phyloP scores from a whole-genome alignment of 176 grass and related monocot genomes.

The Poa pratensis region DNA sequence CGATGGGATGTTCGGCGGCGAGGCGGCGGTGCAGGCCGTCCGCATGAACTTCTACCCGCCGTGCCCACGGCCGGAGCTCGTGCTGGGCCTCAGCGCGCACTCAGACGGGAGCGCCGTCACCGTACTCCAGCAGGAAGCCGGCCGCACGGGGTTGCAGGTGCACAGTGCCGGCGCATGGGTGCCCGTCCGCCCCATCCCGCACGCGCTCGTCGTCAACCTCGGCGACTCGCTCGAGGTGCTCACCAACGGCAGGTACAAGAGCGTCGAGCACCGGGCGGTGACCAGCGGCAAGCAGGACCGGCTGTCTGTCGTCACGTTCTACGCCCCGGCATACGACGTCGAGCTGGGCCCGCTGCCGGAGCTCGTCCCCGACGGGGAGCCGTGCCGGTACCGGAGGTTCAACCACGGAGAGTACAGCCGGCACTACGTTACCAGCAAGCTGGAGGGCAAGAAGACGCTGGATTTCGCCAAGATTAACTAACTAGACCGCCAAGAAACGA shows the following conservation, averaged over 20 bases:
- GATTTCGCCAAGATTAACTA: constrained; percentile 74
- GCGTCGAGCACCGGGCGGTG: constrained; percentile 86
- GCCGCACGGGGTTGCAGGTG: constrained; percentile 68
- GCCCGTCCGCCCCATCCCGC: constrained; percentile 53
- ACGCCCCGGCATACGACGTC: constrained; percentile 87
- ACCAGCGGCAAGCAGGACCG: constrained; percentile 52
- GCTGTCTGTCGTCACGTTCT: constrained; percentile 79
- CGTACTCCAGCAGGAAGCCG: constrained; percentile 83
- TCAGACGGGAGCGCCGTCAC: constrained; percentile 92
- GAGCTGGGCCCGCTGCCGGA: constrained; percentile 76
- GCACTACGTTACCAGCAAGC: constrained; percentile 82
- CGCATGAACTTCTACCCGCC: constrained; percentile 92
- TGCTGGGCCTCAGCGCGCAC: constrained; percentile 81
- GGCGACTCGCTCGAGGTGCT: constrained; percentile 75
- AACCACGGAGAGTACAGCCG: constrained; percentile 90
- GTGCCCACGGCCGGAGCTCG: constrained; percentile 69
- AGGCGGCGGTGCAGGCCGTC: constrained; percentile 70
- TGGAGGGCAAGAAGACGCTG: constrained; percentile 90
- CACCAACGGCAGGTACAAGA: constrained; percentile 90
- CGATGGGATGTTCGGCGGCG: constrained; percentile 72
- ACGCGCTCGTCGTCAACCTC: constrained; percentile 77
- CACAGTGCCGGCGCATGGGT: constrained; percentile 57
- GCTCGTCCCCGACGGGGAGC: constrained; percentile 52
- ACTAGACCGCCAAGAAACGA: background rate
- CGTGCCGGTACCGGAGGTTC: constrained; percentile 68